phyloP scores from a whole-genome alignment of 257 asterid genomes.

The Solanum chaucha region DNA sequence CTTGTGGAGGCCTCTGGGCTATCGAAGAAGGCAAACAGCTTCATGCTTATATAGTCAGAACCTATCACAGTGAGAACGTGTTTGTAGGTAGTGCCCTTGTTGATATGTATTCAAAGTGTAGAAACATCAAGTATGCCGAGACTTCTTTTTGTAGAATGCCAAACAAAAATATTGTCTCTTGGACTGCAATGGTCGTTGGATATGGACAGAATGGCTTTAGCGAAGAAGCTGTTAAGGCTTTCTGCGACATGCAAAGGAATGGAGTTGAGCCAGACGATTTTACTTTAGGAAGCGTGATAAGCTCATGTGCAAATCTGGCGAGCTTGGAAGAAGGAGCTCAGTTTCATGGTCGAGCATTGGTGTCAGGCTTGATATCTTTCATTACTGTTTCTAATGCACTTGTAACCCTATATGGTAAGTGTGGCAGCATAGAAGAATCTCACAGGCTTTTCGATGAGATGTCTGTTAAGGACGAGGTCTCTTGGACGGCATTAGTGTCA shows the following conservation, averaged over 20 bases:
- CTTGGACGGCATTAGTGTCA: conserved; percentile 84
- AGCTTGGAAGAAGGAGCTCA: conserved; percentile 93
- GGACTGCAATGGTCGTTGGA: conserved; percentile 97
- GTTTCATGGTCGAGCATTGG: conserved; percentile 64
- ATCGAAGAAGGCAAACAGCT: conserved; percentile 65
- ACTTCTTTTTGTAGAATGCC: conserved; percentile 47
- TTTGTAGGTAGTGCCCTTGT: conserved; percentile 90
- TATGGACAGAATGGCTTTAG: conserved; percentile 85
- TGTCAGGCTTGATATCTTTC: conserved; percentile 57
- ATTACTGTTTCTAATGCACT: conserved; percentile 82
- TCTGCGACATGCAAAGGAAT: conserved; percentile 57
- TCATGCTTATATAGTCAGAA: conserved; percentile 56
- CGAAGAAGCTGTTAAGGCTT: conserved; percentile 68
- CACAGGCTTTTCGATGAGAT: conserved; percentile 52
- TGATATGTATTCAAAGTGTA: conserved; percentile 84
- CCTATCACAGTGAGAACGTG: conserved; percentile 43
- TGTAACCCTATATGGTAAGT: conserved; percentile 69
- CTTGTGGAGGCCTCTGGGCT: conserved; percentile 70
- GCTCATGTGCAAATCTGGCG: conserved; percentile 88
- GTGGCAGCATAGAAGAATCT: conserved; percentile 69
- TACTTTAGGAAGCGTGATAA: conserved; percentile 81
- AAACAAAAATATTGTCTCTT: conserved; percentile 62
- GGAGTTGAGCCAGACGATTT: conserved; percentile 59
- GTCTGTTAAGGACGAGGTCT: conserved; percentile 52
- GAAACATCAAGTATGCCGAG: conserved; percentile 58